A percentile compares a stretch with the other conserved stretches of the same genome.
phyloP scores from a whole-genome alignment of 2,329 filamentous ascomycete species.

The Colletotrichum endophyticum region DNA sequence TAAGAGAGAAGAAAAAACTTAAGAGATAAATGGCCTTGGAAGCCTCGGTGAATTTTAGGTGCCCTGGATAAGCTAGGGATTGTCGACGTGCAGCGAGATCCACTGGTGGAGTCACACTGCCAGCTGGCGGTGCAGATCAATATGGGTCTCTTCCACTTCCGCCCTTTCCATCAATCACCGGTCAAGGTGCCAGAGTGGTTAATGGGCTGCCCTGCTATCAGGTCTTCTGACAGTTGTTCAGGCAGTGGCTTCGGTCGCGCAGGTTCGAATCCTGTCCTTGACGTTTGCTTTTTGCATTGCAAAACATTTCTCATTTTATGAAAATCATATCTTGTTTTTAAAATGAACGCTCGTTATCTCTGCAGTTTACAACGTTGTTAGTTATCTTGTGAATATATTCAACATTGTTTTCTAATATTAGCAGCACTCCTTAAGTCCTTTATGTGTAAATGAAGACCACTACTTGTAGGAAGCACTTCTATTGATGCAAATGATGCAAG shows the following conservation, averaged over 20 bases:
- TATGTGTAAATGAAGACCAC: too few relatives aligned
- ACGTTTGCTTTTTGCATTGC: not conserved
- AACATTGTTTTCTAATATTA: too few relatives aligned
- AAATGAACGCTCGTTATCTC: too few relatives aligned
- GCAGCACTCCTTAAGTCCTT: too few relatives aligned
- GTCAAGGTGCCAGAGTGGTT: constrained; percentile 7
- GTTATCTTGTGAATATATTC: too few relatives aligned
- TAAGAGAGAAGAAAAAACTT: fast-evolving
- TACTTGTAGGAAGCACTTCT: too few relatives aligned
- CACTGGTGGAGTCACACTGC: not conserved
- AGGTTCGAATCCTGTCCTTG: constrained; percentile 8
- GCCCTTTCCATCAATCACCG: not conserved
- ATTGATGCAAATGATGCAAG: too few relatives aligned
- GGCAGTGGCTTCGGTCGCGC: constrained; percentile 5
- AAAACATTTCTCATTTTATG: too few relatives aligned
- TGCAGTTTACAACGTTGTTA: too few relatives aligned
- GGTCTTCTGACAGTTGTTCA: not conserved
- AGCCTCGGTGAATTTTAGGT: fast-evolving
- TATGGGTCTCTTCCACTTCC: not conserved
- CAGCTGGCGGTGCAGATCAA: not conserved
- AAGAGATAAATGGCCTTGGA: not conserved
- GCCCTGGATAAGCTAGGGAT: not conserved
- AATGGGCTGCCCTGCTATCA: constrained; percentile 4
- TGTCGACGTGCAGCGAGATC: not conserved
- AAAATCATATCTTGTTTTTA: too few relatives aligned